Base-by-base conservation (phyloP, 2,329 filamentous ascomycete genomes). In the Rhynchosporium agropyri region DNA sequence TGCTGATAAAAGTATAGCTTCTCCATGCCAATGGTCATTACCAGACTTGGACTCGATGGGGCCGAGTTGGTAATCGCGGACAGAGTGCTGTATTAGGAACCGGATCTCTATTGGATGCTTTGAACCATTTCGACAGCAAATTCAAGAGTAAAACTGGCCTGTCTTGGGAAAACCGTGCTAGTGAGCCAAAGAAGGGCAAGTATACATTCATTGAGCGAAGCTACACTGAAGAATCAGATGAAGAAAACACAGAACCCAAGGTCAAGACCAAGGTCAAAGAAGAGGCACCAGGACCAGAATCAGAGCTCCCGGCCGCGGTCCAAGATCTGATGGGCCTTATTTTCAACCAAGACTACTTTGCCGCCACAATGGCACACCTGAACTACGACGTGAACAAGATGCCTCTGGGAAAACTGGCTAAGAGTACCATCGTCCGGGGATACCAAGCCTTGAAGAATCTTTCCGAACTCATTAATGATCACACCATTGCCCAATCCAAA, bases 321-420 rank as follows among this genome's bases (percentile, higher is more conserved):
- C 87, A 92, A 72, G 77, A 85, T 8, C 78, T 96, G 26, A 88
- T 96, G 81, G 78, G 87, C 64, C 84, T 96, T 67, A 96, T 97
- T 64, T 96, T 96, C 80, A 93, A 96, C 74, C 82, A 85, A 62
- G 74, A 87, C 28, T 88, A 88, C 73, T 92, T 96, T 75, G 79
- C 84, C 28, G 81, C 82, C 26, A 84, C 85, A 42, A 89, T 91
- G 86, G 74, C 76, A 1, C 79, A 83, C 1, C 79, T 91, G 68
- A 89, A 90, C 68, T 92, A 92, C 69, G 88, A 92, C 68, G 80
- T 83, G 9, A 81, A 89, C 67, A 96, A 96, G 75, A 79, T 96
- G 46, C 92, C 92, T 0, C 79, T 96, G 1, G 92, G 92, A 4
- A 96, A 95, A 73, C 82, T 96, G 29, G 91, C 90, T 79, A 92